These are phyloP conservation scores for Cucurbitaria berberidis DNA, from an alignment of 2,329 filamentous ascomycete species.

Conservation along the genomic window DNA sequence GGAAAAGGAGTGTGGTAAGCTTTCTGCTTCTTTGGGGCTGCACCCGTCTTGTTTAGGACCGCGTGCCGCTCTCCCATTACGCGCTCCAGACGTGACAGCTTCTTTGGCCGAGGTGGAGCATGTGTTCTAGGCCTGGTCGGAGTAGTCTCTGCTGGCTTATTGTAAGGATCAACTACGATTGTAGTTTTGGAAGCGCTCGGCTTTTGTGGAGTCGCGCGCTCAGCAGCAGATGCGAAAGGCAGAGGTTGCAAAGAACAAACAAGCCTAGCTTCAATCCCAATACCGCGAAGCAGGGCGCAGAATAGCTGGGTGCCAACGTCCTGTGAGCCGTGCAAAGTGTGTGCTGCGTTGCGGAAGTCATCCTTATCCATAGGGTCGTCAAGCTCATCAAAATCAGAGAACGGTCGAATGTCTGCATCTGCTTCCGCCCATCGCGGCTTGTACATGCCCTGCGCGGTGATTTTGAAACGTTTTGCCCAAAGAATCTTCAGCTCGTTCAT, in stretches of 20 bases:
- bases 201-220: slow-evolving; percentile 39
- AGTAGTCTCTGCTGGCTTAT: slow-evolving; percentile 21
- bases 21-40: slow-evolving; percentile 47
- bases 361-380: slow-evolving; percentile 72
- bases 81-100: slow-evolving; percentile 41
- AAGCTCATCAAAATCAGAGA: slow-evolving; percentile 61
- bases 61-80: slow-evolving; percentile 39
- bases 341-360: slow-evolving; percentile 77
- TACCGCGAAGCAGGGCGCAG: slow-evolving; percentile 82
- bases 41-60: slow-evolving; percentile 30
- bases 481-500: slow-evolving; percentile 70
- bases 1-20: slow-evolving; percentile 77
- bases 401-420: slow-evolving; percentile 62
- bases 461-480: slow-evolving; percentile 72
- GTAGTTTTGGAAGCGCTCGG: slow-evolving; percentile 25
- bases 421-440: slow-evolving; percentile 72
- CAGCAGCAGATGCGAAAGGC: slow-evolving; percentile 62
- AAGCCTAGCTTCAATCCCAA: slow-evolving; percentile 79
- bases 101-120: slow-evolving; percentile 34
- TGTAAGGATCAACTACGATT: slow-evolving; percentile 42
- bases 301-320: slow-evolving; percentile 91
- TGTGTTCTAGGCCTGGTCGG: slow-evolving; percentile 26
- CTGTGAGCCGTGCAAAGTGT: slow-evolving; percentile 75
- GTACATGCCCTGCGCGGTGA: slow-evolving; percentile 63
- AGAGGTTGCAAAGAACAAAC: slow-evolving; percentile 90